Evolutionary conservation across 2,329 filamentous ascomycete species (phyloP), one percentile per base, ranked within the genome.

Genomic region (Fusarium multiceps): DNA sequence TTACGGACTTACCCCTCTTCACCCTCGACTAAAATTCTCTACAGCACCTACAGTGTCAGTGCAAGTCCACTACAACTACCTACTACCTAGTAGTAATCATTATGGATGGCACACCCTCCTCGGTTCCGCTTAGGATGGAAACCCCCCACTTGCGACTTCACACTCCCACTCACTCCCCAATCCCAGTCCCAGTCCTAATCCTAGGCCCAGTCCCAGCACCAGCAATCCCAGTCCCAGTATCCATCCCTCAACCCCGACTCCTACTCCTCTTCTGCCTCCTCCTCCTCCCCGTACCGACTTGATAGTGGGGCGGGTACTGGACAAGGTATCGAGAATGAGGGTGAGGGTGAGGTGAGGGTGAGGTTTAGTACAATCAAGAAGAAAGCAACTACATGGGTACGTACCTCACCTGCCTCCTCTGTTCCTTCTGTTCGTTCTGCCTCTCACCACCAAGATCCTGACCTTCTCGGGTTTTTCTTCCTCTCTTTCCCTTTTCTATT

Each of bases 391-490:
- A 27, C 30, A 50, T n/a, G 18, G 60, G 67, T 74, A 67, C 74
- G 73, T 76, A 76, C 75, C 76, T 71, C 66, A 70, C 71, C 75
- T 76, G 69, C 74, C 69, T 73, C 70, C 65, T 60, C 63, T 66
- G 50, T 66, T 66, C 66, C 60, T 64, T 64, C 55, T 66, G 41
- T 69, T 75, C 72, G 43, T 66, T 66, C 61, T 66, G 55, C 63
- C 75, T 76, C 73, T 75, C 73, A 73, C 73, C 75, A 76, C 74
- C 73, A 75, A 63, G 67, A 71, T 69, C 75, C 73, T 77, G 72
- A 65, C 59, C 63, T 66, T 66, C 63, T 66, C 49, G 49, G 61
- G 59, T 43, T 66, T 71, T 66, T 55, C 68, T 61, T 27, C 56
- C 67, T 59, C 75, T 72, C 64, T 66, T 73, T 68, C 68, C 66